A percentile compares a stretch with the other conserved stretches of the same genome.
phyloP scores from a whole-genome alignment of 768 basidiomycete species.

The Trametes coccinea region DNA sequence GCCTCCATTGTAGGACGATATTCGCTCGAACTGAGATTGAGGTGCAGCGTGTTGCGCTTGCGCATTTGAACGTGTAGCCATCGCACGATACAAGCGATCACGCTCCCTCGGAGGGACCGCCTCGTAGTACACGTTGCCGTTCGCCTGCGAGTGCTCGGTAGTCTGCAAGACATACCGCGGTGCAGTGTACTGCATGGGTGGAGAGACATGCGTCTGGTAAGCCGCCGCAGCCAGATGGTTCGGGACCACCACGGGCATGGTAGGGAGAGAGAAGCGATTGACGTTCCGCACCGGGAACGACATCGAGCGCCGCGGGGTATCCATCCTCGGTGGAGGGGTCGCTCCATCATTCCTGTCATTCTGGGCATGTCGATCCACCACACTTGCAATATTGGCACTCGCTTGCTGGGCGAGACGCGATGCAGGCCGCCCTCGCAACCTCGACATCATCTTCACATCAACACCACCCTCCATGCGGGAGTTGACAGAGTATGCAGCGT shows the following conservation, averaged over 20 bases:
- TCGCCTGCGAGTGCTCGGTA: conserved; percentile 13
- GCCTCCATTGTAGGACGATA: neutral
- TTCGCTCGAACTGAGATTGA: conserved; percentile 11
- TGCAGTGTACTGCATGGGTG: conserved; percentile 9
- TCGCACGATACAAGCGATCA: conserved; percentile 13
- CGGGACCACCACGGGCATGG: conserved; percentile 11
- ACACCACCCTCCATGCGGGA: conserved; percentile 17
- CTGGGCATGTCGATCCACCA: conserved; percentile 8
- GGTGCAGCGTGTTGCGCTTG: conserved; percentile 14
- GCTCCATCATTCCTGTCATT: conserved; percentile 16
- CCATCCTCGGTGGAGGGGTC: conserved; percentile 30
- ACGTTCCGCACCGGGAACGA: conserved; percentile 35
- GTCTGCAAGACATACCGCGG: conserved; percentile 16
- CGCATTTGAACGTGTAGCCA: conserved; percentile 2
- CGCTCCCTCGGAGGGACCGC: conserved; percentile 27
- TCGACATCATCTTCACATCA: conserved; percentile 26
- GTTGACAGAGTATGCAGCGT: neutral
- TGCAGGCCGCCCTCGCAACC: conserved; percentile 27
- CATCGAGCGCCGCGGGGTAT: conserved; percentile 36
- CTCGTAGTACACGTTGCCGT: conserved; percentile 31
- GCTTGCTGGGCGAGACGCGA: conserved; percentile 20
- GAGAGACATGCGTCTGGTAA: conserved; percentile 16
- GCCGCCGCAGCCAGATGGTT: conserved; percentile 13
- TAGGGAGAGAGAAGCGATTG: conserved; percentile 20
- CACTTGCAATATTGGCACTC: neutral